These are phyloP conservation scores for Colletotrichum sp. DNA, from an alignment of 2,329 filamentous ascomycete species.

Conservation along the genomic window DNA sequence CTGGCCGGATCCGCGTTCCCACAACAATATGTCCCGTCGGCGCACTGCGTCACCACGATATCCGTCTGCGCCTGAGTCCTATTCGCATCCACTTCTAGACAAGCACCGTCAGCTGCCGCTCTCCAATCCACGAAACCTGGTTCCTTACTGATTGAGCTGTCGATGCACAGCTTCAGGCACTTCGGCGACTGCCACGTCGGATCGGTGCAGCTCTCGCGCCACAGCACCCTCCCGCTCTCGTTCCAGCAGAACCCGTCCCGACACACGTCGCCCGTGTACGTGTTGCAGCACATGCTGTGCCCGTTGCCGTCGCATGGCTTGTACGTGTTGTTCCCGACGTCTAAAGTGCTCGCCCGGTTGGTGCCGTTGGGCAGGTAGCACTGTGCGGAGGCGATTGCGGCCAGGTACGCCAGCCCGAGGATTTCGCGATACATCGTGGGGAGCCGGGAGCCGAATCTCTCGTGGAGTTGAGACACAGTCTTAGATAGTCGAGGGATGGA, in stretches of 20 bases:
- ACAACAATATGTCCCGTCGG: neutral
- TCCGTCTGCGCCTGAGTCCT: neutral
- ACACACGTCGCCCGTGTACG: neutral
- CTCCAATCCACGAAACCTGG: rapidly evolving
- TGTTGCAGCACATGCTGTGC: conserved; percentile 13
- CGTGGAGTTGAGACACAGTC: neutral
- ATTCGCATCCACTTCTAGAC: neutral
- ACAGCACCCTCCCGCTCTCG: neutral
- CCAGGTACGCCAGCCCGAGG: neutral
- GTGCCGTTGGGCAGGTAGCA: conserved; percentile 11
- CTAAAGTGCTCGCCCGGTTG: neutral
- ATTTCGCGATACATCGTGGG: neutral
- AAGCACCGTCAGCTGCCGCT: neutral
- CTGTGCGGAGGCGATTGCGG: neutral
- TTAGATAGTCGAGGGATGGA: neutral
- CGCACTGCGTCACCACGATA: neutral
- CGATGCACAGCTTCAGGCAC: conserved; percentile 25
- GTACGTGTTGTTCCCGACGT: neutral
- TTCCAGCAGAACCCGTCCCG: conserved; percentile 10
- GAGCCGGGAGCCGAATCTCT: neutral
- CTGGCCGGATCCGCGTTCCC: neutral
- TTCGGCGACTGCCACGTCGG: conserved; percentile 23
- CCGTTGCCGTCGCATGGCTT: neutral
- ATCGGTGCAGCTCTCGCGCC: conserved; percentile 27
- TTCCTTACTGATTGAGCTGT: neutral